Conservation (phyloP, 2,329 filamentous ascomycete species). For the Fonsecaea pedrosoi region DNA sequence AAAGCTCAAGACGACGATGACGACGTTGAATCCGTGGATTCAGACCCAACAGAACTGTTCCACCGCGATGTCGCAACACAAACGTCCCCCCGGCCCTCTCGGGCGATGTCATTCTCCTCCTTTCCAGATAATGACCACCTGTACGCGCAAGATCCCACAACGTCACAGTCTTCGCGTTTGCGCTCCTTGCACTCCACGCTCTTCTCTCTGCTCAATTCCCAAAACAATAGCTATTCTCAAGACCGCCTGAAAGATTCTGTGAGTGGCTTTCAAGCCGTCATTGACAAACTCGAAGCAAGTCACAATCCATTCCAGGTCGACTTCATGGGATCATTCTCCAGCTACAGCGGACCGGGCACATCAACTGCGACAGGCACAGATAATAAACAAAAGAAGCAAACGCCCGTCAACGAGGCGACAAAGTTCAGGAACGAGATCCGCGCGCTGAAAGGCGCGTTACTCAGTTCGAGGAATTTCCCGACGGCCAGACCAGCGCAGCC, state of each 20-base stretch:
- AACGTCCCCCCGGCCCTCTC: constrained; percentile 58
- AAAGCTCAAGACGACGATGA: constrained; percentile 49
- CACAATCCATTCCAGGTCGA: constrained; percentile 42
- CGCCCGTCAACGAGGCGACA: constrained; percentile 61
- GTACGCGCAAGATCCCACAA: constrained; percentile 28
- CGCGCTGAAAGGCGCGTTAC: constrained; percentile 67
- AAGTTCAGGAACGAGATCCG: constrained; percentile 66
- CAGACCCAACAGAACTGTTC: constrained; percentile 69
- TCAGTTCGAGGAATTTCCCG: constrained; percentile 69
- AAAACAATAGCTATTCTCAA: constrained; percentile 52
- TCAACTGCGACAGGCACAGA: constrained; percentile 43
- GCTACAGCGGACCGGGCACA: constrained; percentile 41
- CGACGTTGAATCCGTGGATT: constrained; percentile 58
- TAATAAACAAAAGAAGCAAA: constrained; percentile 32
- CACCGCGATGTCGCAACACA: constrained; percentile 69
- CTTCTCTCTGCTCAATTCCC: constrained; percentile 54
- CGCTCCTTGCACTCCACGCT: constrained; percentile 58
- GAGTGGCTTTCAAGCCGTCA: constrained; percentile 32
- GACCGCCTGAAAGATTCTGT: constrained; percentile 34
- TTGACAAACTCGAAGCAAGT: constrained; percentile 34
- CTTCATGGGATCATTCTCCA: constrained; percentile 35
- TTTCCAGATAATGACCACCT: constrained; percentile 21
- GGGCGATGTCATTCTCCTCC: constrained; percentile 44
- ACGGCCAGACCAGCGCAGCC: constrained; percentile 32
- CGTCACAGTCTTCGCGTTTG: constrained; percentile 44